Percentiles rank a stretch among this genome's conserved stretches.
Conservation (phyloP, 2,329 filamentous ascomycete genomes). For the Claviceps sp. region DNA sequence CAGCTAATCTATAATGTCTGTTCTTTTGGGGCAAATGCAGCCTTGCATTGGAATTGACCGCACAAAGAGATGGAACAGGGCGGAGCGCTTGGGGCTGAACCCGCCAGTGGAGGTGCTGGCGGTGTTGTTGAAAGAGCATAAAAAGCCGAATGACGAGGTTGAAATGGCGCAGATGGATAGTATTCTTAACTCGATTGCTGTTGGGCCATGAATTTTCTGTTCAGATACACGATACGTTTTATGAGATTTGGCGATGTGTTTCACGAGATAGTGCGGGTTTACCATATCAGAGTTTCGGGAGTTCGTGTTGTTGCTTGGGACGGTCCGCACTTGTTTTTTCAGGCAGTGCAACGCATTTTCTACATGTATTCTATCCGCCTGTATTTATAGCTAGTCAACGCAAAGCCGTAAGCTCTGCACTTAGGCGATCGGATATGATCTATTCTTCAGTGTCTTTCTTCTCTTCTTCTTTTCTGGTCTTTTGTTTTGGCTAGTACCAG, state of each 20-base stretch:
- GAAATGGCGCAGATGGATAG: constrained; percentile 67
- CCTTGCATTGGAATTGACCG: constrained; percentile 79
- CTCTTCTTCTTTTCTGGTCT: neutral
- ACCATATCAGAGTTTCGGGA: neutral
- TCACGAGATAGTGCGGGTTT: neutral
- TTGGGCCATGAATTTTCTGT: constrained; percentile 18
- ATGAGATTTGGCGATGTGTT: constrained; percentile 2
- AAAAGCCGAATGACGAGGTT: constrained; percentile 35
- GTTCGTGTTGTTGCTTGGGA: neutral
- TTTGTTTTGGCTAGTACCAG: constrained; percentile 54
- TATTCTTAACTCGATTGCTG: constrained; percentile 36
- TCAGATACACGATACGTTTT: neutral
- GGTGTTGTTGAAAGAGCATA: constrained; percentile 61
- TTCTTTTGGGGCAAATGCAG: constrained; percentile 28
- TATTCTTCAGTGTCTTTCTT: neutral
- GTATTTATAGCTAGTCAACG: neutral
- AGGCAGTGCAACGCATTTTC: neutral
- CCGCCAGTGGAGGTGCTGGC: constrained; percentile 86
- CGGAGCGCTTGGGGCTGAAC: constrained; percentile 65
- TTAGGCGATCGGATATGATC: neutral
- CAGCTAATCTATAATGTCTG: constrained; percentile 4
- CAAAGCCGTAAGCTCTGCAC: neutral
- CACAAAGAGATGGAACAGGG: constrained; percentile 76
- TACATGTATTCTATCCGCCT: neutral
- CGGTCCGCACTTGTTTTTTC: neutral